phyloP scores from a whole-genome alignment of 164 flowering plant genomes.

The Hamamelis virginiana region DNA sequence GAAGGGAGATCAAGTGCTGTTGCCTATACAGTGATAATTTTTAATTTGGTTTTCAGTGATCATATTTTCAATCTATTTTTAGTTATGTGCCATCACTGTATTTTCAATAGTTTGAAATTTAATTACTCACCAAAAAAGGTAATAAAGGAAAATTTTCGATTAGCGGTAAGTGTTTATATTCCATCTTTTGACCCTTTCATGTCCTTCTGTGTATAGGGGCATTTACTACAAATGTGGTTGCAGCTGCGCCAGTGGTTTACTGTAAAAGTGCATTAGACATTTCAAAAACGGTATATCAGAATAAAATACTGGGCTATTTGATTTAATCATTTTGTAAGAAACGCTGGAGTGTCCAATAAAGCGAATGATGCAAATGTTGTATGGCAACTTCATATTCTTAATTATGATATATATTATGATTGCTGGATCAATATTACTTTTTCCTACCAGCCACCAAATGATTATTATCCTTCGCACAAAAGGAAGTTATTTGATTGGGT shows the following conservation, averaged over 20 bases:
- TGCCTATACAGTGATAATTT: no score
- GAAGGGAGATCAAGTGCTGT: neutral
- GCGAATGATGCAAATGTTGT: no score
- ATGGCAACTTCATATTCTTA: neutral
- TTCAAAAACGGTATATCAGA: slow-evolving; percentile 56
- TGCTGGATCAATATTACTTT: no score
- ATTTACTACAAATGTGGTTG: slow-evolving; percentile 88
- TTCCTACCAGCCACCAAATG: no score
- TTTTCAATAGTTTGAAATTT: no score
- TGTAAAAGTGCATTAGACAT: slow-evolving; percentile 52
- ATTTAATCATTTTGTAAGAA: neutral
- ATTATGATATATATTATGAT: neutral
- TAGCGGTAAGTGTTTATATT: neutral
- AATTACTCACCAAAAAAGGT: no score
- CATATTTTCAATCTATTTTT: no score
- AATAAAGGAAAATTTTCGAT: no score
- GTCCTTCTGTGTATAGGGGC: slow-evolving; percentile 49
- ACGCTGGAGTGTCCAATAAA: neutral
- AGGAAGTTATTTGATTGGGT: no score
- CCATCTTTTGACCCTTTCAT: neutral
- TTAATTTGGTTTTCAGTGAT: no score
- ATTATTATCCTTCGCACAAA: no score
- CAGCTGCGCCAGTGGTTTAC: slow-evolving; percentile 94
- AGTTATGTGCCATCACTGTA: no score
- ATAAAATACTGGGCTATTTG: neutral